Conservation (phyloP, 2,329 filamentous ascomycete genomes). For the Xylariaceae sp. region DNA sequence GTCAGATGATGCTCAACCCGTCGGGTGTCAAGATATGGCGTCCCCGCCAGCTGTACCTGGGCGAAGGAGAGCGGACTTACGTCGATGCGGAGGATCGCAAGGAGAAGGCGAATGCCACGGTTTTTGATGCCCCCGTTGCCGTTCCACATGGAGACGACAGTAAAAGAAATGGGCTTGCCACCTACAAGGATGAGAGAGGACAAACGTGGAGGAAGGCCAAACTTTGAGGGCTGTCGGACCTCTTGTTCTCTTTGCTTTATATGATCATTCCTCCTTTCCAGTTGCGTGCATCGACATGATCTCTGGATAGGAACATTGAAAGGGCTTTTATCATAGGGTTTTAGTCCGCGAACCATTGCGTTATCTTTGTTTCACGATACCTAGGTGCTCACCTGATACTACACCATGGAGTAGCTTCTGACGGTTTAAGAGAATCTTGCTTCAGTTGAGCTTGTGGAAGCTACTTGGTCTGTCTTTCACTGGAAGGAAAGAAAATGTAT, state of each 20-base stretch:
- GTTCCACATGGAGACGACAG: slow-evolving; percentile 51
- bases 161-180: slow-evolving; percentile 49
- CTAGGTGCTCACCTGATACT: too few relatives aligned
- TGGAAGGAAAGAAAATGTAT: too few relatives aligned
- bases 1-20: slow-evolving; percentile 54
- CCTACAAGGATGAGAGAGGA: slow-evolving; percentile 47
- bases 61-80: slow-evolving; percentile 52
- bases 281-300: neutral
- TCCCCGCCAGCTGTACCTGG: slow-evolving; percentile 55
- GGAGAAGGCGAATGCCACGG: slow-evolving; percentile 38
- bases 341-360: too few relatives aligned
- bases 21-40: slow-evolving; percentile 58
- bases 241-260: neutral
- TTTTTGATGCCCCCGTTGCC: slow-evolving; percentile 45
- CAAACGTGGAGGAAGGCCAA: slow-evolving; percentile 38
- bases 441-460: too few relatives aligned
- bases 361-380: too few relatives aligned
- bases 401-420: too few relatives aligned
- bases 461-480: too few relatives aligned
- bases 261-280: neutral
- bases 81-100: slow-evolving; percentile 45
- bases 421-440: too few relatives aligned
- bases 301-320: neutral
- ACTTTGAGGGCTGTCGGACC: slow-evolving; percentile 26
- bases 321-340: too few relatives aligned